Percentiles rank a stretch among this genome's conserved stretches.
Conservation (phyloP, 1,284 basidiomycete genomes). For the Trametes polyzona region DNA sequence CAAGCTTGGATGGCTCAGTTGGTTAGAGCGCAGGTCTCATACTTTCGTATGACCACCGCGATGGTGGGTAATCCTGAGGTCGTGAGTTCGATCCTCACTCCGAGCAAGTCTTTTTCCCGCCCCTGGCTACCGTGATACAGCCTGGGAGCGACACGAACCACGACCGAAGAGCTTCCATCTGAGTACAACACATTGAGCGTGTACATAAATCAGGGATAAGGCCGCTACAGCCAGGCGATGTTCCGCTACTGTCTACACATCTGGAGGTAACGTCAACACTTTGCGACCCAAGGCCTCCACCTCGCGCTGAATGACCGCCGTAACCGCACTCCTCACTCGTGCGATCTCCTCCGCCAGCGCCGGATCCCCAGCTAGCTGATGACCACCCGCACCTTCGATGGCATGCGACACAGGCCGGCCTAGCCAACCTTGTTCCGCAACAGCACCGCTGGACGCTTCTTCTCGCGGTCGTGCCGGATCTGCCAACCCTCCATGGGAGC, state of each 20-base stretch:
- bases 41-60: neutral
- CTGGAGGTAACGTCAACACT: constrained; percentile 42
- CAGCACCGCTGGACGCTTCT: constrained; percentile 13
- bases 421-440: constrained; percentile 21
- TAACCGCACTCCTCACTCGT: constrained; percentile 55
- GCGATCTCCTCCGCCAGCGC: constrained; percentile 35
- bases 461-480: constrained; percentile 12
- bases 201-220: too few relatives aligned
- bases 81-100: constrained; percentile 3
- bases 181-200: too few relatives aligned
- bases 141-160: too few relatives aligned
- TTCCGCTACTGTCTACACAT: too few relatives aligned
- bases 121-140: neutral
- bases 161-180: too few relatives aligned
- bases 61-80: constrained; percentile 1
- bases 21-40: constrained; percentile 6
- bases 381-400: neutral
- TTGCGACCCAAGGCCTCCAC: constrained; percentile 63
- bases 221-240: too few relatives aligned
- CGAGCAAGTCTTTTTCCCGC: neutral
- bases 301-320: constrained; percentile 58
- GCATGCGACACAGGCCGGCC: constrained; percentile 9
- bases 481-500: constrained; percentile 7
- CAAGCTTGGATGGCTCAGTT: constrained; percentile 2
- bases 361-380: constrained; percentile 2